Conservation (phyloP, 177 flowering plant species). For the Tripterygium wilfordii region DNA sequence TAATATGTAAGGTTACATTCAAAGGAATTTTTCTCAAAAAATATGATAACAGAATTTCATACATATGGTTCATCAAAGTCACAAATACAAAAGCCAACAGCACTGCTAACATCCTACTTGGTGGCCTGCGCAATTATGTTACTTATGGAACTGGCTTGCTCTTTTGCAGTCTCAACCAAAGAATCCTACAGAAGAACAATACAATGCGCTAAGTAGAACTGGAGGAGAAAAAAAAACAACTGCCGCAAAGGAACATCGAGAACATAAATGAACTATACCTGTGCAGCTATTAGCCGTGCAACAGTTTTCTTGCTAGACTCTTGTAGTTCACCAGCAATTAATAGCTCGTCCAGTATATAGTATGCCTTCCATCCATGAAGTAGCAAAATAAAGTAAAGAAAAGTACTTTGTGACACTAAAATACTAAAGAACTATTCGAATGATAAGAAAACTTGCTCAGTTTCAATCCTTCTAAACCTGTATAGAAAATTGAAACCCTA, state of each 20-base stretch:
- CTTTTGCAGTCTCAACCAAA: constrained; percentile 68
- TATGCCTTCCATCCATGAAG: not conserved
- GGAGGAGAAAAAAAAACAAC: not conserved
- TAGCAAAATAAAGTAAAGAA: not conserved
- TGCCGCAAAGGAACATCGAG: no score
- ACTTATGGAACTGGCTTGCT: constrained; percentile 58
- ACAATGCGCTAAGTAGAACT: not conserved
- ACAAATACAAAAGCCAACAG: not conserved
- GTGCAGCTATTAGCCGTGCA: constrained; percentile 47
- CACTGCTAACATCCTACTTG: constrained; percentile 20
- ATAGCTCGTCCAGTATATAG: constrained; percentile 9
- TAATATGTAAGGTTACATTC: not conserved
- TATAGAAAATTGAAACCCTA: not conserved
- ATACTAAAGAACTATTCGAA: not conserved
- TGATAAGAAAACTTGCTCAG: no score
- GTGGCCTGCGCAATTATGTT: constrained; percentile 70
- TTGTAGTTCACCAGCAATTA: constrained; percentile 63
- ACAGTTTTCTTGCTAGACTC: constrained; percentile 57
- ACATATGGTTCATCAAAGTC: not conserved
- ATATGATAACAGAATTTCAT: not conserved
- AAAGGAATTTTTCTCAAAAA: not conserved
- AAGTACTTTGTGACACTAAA: not conserved
- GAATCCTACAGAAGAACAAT: constrained; percentile 21
- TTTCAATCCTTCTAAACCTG: no score
- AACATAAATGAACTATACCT: no score